Evolutionary conservation across 495 filamentous ascomycete genomes (phyloP), one percentile per base, ranked within the genome.

Genomic region (Tuber melanosporum): DNA sequence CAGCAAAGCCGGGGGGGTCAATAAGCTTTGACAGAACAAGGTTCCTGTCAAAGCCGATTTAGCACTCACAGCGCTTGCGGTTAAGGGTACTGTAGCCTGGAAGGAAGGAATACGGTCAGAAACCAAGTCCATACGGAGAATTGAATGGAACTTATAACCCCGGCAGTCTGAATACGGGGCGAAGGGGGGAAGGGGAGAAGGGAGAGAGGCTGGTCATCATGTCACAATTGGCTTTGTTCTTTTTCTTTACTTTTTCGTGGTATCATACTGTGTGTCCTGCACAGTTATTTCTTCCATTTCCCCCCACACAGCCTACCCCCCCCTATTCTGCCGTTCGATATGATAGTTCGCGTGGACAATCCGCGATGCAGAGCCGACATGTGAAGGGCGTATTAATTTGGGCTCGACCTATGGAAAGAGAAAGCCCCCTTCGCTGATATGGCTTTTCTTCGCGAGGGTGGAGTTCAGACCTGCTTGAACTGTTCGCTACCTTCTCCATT

Each of bases 61-160:
- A 1, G 57, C 26, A 9, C 32, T 19, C n/a, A 36, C 15, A 66
- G 26, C 15, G 57, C 57, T 66, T 66, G 57, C 57, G 26, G 57
- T 36, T 36, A 36, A 26, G 57, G 57, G 26, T 15, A 52, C 7
- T 6, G 7, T n/a, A 66, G n/a, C 10, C 2, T 32, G 4, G 12
- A 6, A 66, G 57, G 57, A 36, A 66, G 17, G 15, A 36, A 17
- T 6, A 19, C 15, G 14, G 4, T 66, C 26, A 66, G 57, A 66
- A 66, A 66, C 14, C 57, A 15, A 66, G 52, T 66, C 57, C 57
- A 66, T 66, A 36, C 14, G 57, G 57, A 66, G 57, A 66, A 66
- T 66, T 66, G 26, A 19, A 14, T 66, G 14, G 57, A 36, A 66
- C 12, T 66, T 66, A 26, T 62, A 26, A 26, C 10, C 3, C 47